A percentile compares a stretch with the other conserved stretches of the same genome.
Conservation (phyloP, 331 rosid genomes). For the Arachis monticola region DNA sequence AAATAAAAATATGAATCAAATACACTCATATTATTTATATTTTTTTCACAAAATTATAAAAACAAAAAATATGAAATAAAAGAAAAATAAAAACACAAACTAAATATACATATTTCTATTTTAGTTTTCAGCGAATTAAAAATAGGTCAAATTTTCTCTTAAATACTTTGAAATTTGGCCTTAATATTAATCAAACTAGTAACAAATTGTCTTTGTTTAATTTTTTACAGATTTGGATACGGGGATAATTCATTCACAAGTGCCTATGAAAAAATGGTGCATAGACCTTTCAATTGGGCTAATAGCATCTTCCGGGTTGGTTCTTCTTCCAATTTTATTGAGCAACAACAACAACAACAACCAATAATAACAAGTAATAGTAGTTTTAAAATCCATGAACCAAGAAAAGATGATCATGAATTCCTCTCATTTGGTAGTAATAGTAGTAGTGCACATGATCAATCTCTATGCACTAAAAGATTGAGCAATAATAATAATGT, state of each 20-base stretch:
- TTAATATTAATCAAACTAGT: too few relatives aligned
- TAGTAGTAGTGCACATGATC: conserved; percentile 19
- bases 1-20: too few relatives aligned
- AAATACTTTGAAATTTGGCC: too few relatives aligned
- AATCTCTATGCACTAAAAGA: conserved; percentile 21
- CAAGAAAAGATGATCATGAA: conserved; percentile 31
- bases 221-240: conserved; percentile 33
- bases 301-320: conserved; percentile 14
- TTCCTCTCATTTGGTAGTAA: conserved; percentile 24
- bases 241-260: conserved; percentile 38
- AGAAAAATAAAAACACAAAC: too few relatives aligned
- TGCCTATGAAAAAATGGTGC: conserved; percentile 37
- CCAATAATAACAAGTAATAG: not conserved
- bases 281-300: conserved; percentile 35
- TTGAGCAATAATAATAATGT: not conserved
- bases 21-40: too few relatives aligned
- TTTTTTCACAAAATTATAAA: too few relatives aligned
- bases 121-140: too few relatives aligned
- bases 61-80: too few relatives aligned
- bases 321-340: conserved; percentile 12
- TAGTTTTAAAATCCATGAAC: conserved; percentile 36
- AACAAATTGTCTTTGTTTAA: not conserved
- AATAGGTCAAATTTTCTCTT: too few relatives aligned
- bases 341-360: conserved; percentile 17
- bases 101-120: too few relatives aligned